Base-by-base conservation (phyloP, 2,329 filamentous ascomycete genomes). In the Coniosporium tulheliwenetii region DNA sequence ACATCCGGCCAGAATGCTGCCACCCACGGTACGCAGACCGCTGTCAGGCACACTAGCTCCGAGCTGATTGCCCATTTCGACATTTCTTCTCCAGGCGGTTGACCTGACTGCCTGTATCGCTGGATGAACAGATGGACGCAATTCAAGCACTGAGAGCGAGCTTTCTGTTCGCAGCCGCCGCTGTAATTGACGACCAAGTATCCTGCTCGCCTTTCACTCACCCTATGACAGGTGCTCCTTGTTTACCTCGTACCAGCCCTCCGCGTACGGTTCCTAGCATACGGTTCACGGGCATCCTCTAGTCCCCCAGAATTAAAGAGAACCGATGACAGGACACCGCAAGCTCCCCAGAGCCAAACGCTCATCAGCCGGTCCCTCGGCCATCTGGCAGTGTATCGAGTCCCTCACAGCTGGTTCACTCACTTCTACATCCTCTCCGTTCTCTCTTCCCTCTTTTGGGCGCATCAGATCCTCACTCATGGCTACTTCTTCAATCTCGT, bases 361-460 rank as follows among this genome's bases (percentile, higher is more conserved):
- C 19, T 26, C 26, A 4, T 52, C 37, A 41, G 37, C 13, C 47
- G 43, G 15, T 39, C 66, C 37, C 62, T 77, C 44, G 73, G 77
- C 50, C 55, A 54, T 43, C 52, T 73, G 14, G 69, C 73, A 30
- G 62, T 58, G 32, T 57, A 71, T 48, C 73, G 75, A 54, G 80
- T 95, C 31, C 86, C 89, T 15, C 91, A 96, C 62, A 73, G 73
- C 45, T 96, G 84, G 78, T 96, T 96, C 59, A 72, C 70, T 36
- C 82, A 91, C 50, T 96, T 94, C 63, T 96, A 98, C 58, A 54
- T 82, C 40, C 57, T 77, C 31, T 89, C 84, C 3, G 62, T 86
- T 4, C 54, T 65, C 2, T 77, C 75, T 44, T 87, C 84, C 0
- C 52, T 75, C 4, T 81, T 87, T 57, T 95, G 87, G 85, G 73